Base-by-base conservation (phyloP, 768 basidiomycete genomes). In the Termitomyces sp. region DNA sequence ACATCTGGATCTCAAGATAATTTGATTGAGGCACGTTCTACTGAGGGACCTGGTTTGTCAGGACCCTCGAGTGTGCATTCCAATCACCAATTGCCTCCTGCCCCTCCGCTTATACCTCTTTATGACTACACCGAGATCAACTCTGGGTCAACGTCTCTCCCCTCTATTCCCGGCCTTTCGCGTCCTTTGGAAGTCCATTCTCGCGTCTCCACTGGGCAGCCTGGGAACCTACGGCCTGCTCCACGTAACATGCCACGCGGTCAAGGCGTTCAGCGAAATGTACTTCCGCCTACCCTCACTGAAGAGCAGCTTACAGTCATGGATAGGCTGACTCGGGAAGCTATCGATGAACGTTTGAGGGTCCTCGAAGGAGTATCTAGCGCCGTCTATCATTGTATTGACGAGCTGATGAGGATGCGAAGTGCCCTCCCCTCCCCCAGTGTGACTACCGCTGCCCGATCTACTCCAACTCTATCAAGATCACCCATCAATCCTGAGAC, bases 331-430 rank as follows among this genome's bases (percentile, higher is more conserved):
- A 92, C 91, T 30, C 77, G 90, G 56, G 89, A 91, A 63, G 88
- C 89, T 6, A 89, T 97, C 51, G 91, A 95, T 63, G 92, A 94
- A 66, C 82, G 93, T 56, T 72, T 98, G 61, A 79, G 85, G 46
- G 80, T 93, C 41, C 74, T 98, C 40, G 87, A 93, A 72, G 82
- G 85, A 18, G 88, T 95, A 41, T 91, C 93, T 41, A 77, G 77
- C 40, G 81, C 86, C 3, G 77, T 94, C n/a, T 84, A 83, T 68
- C 79, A 80, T 20, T 87, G 92, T 65, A 81, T 92, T 56, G 87
- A 90, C 63, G 92, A 97, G 64, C 77, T 97, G 61, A 81, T 87
- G 70, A 77, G 84, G 64, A 77, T 93, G 69, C 76, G 89, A 63
- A 92, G 91, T 65, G 77, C 83, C n/a, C 72, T 93, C 35, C 88